phyloP scores from a whole-genome alignment of 495 filamentous ascomycete genomes.

The Penicillium diatomitis region DNA sequence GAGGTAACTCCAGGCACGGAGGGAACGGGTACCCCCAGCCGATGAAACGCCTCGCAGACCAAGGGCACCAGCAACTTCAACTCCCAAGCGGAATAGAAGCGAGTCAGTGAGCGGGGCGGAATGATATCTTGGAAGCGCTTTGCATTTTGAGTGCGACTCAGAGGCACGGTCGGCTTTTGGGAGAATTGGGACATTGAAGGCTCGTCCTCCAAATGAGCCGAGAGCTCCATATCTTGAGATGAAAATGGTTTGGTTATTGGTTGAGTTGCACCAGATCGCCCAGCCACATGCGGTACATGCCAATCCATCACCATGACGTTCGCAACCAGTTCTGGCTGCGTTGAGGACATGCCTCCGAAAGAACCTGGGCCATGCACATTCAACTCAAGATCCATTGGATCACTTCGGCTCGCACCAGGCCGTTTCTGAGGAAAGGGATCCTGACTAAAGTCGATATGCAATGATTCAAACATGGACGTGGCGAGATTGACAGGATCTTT shows the following conservation, averaged over 20 bases:
- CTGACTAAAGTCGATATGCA: conserved; percentile 84
- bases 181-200: conserved; percentile 91
- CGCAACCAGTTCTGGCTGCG: conserved; percentile 70
- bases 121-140: conserved; percentile 81
- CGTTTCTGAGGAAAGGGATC: conserved; percentile 42
- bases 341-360: conserved; percentile 46
- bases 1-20: conserved; percentile 27
- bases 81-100: conserved; percentile 81
- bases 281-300: conserved; percentile 49
- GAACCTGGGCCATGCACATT: conserved; percentile 33
- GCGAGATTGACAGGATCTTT: conserved; percentile 74
- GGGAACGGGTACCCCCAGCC: conserved; percentile 69
- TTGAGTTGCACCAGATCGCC: conserved; percentile 46
- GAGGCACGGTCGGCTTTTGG: conserved; percentile 63
- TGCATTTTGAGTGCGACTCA: conserved; percentile 79
- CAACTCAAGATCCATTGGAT: conserved; percentile 47
- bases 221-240: conserved; percentile 31
- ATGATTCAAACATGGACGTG: conserved; percentile 82
- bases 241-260: conserved; percentile 25
- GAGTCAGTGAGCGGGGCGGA: conserved; percentile 71
- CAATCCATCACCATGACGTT: conserved; percentile 67
- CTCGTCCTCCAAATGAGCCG: conserved; percentile 69
- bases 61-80: conserved; percentile 69
- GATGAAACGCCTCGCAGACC: conserved; percentile 71
- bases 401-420: conserved; percentile 31